Conservation (phyloP, 208 protist genomes). For the Zelonia costaricensis region DNA sequence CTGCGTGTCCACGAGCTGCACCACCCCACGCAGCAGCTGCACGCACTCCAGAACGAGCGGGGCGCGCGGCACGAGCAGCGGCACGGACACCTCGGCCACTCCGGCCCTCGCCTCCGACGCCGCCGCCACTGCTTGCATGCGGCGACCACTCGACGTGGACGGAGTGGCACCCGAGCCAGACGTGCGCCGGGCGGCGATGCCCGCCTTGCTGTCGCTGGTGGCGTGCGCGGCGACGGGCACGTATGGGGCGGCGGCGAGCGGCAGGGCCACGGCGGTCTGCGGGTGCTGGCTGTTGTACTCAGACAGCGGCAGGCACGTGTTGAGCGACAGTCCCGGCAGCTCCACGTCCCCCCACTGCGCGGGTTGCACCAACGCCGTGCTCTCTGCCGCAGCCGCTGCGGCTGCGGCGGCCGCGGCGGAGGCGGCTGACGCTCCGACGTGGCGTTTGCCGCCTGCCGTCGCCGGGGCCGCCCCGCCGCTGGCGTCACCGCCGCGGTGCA, state of each 20-base stretch:
- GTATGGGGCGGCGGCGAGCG: slow-evolving; percentile 35
- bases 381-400: slow-evolving; percentile 1
- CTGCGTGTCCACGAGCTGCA: slow-evolving; percentile 41
- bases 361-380: slow-evolving; percentile 21
- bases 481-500: slow-evolving; percentile 23
- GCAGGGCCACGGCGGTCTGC: slow-evolving; percentile 19
- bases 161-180: slow-evolving; percentile 6
- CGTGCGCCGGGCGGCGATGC: not conserved
- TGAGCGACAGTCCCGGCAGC: slow-evolving; percentile 56
- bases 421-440: not conserved
- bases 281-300: slow-evolving; percentile 65
- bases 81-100: slow-evolving; percentile 19
- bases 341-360: slow-evolving; percentile 48
- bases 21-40: slow-evolving; percentile 48
- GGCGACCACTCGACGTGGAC: not conserved
- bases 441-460: slow-evolving; percentile 14
- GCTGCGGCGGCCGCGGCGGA: slow-evolving; percentile 6
- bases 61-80: slow-evolving; percentile 58
- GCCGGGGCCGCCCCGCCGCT: not conserved
- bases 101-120: slow-evolving; percentile 1
- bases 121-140: not conserved
- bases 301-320: slow-evolving; percentile 48
- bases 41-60: slow-evolving; percentile 62
- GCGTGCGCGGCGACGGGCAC: slow-evolving; percentile 20
- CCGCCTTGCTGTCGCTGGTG: not conserved